Evolutionary conservation across 2,329 filamentous ascomycete genomes (phyloP).

Genomic region (Elsinoe perseae): DNA sequence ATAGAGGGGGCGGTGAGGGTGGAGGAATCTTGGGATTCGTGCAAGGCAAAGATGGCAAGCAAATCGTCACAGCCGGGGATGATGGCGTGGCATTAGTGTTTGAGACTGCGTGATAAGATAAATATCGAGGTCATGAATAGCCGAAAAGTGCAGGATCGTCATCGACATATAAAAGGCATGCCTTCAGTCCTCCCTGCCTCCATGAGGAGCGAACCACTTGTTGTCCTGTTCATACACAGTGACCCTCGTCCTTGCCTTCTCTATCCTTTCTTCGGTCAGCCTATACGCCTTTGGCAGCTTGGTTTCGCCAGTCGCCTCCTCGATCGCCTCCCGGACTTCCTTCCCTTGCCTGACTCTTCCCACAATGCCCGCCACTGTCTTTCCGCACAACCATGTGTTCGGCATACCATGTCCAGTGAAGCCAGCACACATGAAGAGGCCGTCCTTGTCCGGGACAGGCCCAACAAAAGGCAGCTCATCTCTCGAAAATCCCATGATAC

Average conservation of each 20-base stretch:
- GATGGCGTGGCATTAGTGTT: slow-evolving; percentile 66
- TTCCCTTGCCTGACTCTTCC: slow-evolving; percentile 27
- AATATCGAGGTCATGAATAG: slow-evolving; percentile 1
- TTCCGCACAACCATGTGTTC: slow-evolving; percentile 58
- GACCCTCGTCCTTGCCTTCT: slow-evolving; percentile 21
- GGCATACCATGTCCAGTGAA: slow-evolving; percentile 66
- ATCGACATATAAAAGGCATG: neutral
- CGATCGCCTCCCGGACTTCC: slow-evolving; percentile 17
- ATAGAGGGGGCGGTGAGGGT: slow-evolving; percentile 73
- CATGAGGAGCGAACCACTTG: neutral
- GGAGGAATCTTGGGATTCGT: slow-evolving; percentile 89
- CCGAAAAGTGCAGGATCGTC: neutral
- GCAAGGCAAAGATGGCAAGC: slow-evolving; percentile 64
- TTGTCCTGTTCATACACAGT: slow-evolving; percentile 23
- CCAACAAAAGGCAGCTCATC: slow-evolving; percentile 67
- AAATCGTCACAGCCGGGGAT: slow-evolving; percentile 83
- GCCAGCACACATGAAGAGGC: slow-evolving; percentile 31
- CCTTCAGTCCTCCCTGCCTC: neutral
- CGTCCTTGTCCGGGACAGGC: slow-evolving; percentile 45
- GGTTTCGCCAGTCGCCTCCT: slow-evolving; percentile 19
- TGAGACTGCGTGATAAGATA: slow-evolving; percentile 32
- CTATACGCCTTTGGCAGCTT: slow-evolving; percentile 27
- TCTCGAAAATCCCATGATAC: slow-evolving; percentile 68
- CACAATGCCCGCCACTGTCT: slow-evolving; percentile 56
- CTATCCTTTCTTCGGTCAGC: slow-evolving; percentile 23